These are phyloP conservation scores for Trichoderma lentiforme DNA, from an alignment of 2,329 filamentous ascomycete genomes.

Conservation along the genomic window DNA sequence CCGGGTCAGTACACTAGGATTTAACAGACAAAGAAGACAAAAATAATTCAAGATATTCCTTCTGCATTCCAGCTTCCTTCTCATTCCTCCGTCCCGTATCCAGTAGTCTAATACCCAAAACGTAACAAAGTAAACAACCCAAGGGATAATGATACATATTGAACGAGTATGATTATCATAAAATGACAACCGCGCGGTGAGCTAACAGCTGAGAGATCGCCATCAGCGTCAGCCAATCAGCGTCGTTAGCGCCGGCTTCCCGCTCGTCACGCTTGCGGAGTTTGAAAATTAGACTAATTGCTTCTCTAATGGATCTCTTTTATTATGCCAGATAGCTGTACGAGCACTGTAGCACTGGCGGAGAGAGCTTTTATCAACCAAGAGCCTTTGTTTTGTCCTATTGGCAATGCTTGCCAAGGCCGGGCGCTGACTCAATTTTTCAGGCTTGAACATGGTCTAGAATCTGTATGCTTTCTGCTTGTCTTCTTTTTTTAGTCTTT, in stretches of 20 bases:
- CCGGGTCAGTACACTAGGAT: background rate
- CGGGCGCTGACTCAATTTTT: background rate
- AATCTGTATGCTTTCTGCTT: background rate
- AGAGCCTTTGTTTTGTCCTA: background rate
- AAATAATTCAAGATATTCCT: background rate
- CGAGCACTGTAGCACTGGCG: background rate
- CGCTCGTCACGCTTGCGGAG: slow-evolving; percentile 12
- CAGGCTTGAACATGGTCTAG: background rate
- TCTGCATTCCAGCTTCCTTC: background rate
- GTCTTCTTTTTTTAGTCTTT: background rate
- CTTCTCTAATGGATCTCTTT: background rate
- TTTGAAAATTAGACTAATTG: background rate
- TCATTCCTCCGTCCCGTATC: background rate
- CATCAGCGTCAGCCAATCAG: background rate
- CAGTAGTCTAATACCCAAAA: background rate
- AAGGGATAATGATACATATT: background rate
- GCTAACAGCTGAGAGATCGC: background rate
- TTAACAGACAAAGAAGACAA: background rate
- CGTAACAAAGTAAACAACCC: background rate
- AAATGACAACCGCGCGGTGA: background rate
- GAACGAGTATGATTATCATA: background rate
- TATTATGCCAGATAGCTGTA: background rate
- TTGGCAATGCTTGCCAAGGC: background rate
- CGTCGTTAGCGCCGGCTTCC: slow-evolving; percentile 10
- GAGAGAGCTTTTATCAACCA: background rate